phyloP scores from a whole-genome alignment of 345 rosid genomes.

The Camelina neglecta region DNA sequence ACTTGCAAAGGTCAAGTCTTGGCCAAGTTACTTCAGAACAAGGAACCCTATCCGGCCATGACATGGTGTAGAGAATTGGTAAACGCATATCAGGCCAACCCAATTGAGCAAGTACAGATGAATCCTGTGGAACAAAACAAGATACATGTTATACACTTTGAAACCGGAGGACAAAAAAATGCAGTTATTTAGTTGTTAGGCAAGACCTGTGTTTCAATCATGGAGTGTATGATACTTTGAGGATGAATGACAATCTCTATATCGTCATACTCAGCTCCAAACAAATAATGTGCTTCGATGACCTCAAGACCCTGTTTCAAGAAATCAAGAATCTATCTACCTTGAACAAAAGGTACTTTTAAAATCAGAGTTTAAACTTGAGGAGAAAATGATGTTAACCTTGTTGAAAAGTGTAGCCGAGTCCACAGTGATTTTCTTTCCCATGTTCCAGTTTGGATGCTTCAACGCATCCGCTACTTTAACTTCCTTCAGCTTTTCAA shows the following conservation, averaged over 20 bases:
- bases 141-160: neutral
- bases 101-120: conserved; percentile 90
- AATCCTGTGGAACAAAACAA: conserved; percentile 63
- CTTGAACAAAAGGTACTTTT: neutral
- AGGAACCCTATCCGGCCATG: conserved; percentile 94
- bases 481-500: conserved; percentile 86
- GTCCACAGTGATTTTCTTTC: conserved; percentile 94
- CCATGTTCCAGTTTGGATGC: conserved; percentile 98
- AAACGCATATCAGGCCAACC: conserved; percentile 99
- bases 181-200: conserved; percentile 1
- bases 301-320: conserved; percentile 87
- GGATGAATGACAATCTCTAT: conserved; percentile 95
- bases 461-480: conserved; percentile 96
- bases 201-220: conserved; percentile 95
- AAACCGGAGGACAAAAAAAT: neutral
- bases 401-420: conserved; percentile 98
- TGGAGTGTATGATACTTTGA: conserved; percentile 89
- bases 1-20: conserved; percentile 97
- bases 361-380: neutral
- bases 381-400: conserved; percentile 48
- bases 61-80: conserved; percentile 94
- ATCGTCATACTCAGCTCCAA: conserved; percentile 86
- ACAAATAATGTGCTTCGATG: conserved; percentile 96
- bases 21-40: conserved; percentile 98
- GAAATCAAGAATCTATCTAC: neutral